phyloP scores from a whole-genome alignment of 73 alveolate genomes.

The Tetrahymena elliotti region DNA sequence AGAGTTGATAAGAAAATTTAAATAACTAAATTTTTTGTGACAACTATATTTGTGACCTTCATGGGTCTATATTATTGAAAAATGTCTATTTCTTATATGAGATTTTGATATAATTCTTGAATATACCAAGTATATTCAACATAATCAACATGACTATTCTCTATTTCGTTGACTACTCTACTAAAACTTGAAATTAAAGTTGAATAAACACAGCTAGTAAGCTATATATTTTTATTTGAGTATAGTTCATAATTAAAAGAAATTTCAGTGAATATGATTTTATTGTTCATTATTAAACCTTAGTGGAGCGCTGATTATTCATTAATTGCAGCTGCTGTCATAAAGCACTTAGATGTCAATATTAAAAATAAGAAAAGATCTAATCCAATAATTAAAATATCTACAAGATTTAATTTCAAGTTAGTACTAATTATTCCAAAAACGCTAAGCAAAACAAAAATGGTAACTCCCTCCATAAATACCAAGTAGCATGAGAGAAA shows the following conservation, averaged over 20 bases:
- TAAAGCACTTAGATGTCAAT: not conserved
- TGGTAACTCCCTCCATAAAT: not conserved
- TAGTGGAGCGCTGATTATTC: not conserved
- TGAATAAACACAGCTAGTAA: not conserved
- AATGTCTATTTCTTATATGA: not conserved
- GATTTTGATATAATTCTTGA: not conserved
- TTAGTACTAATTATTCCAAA: not conserved
- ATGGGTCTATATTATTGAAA: not conserved
- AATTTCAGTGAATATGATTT: not conserved
- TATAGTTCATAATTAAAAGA: not conserved
- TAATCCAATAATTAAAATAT: not conserved
- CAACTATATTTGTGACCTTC: not conserved
- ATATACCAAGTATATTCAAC: not conserved
- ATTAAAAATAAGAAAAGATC: not conserved
- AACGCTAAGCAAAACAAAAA: not conserved
- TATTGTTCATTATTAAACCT: not conserved
- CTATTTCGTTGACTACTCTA: not conserved
- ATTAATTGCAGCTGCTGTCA: not conserved
- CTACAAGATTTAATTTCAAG: not conserved
- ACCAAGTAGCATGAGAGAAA: not conserved
- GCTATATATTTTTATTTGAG: not conserved
- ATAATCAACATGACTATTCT: not conserved
- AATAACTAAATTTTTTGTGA: not conserved
- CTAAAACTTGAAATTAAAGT: not conserved
- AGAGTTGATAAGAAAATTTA: not conserved